These are phyloP conservation scores for Ophidiomyces ophidiicola DNA, from an alignment of 2,329 filamentous ascomycete genomes.

Conservation along the genomic window DNA sequence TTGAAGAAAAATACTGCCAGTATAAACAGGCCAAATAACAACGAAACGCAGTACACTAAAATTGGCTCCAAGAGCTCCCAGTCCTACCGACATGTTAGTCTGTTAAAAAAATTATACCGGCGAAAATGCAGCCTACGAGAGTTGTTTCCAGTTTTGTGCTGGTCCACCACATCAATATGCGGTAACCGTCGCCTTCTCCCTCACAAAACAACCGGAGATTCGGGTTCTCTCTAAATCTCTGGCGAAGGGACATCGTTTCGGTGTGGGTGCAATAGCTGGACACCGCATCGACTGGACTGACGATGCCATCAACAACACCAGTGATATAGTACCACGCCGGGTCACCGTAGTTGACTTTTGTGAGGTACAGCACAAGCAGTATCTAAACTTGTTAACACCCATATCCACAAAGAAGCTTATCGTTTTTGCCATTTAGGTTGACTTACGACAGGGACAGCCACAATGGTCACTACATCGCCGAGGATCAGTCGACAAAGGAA, in stretches of 20 bases:
- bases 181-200: slow-evolving; percentile 8
- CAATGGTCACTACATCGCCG: slow-evolving; percentile 2
- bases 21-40: slow-evolving; percentile 1
- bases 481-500: not conserved
- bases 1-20: not conserved
- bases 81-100: too few species aligned
- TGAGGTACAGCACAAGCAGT: not conserved
- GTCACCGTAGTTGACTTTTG: not conserved
- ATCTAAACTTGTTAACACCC: not conserved
- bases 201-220: slow-evolving; percentile 9
- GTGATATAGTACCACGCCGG: slow-evolving; percentile 9
- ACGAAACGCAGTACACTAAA: slow-evolving; percentile 2
- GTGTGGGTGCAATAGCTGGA: slow-evolving; percentile 1
- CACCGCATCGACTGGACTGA: slow-evolving; percentile 3
- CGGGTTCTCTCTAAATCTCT: slow-evolving; percentile 5
- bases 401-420: too few species aligned
- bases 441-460: slow-evolving; percentile 7
- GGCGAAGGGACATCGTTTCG: not conserved
- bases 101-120: too few species aligned
- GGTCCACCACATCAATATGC: slow-evolving; percentile 4
- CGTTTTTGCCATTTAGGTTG: too few species aligned
- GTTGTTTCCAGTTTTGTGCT: slow-evolving; percentile 1
- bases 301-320: slow-evolving; percentile 9
- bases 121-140: not conserved
- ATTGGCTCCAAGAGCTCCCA: slow-evolving; percentile 2